phyloP scores from a whole-genome alignment of 2,329 filamentous ascomycete genomes.

The Penicillium hesseltinei region DNA sequence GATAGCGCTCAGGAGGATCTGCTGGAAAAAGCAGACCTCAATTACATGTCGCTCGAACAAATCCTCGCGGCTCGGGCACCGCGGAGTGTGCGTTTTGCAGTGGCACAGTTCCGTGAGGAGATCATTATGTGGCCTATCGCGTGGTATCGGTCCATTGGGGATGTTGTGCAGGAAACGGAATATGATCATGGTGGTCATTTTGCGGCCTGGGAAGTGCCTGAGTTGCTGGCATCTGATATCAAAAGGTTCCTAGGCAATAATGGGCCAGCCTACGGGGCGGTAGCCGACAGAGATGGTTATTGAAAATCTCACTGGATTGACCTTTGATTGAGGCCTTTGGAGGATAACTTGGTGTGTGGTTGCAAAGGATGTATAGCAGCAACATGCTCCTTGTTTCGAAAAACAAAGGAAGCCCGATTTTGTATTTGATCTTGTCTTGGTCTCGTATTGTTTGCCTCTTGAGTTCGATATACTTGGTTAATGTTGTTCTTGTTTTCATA shows the following conservation, averaged over 20 bases:
- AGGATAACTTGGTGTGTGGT: not conserved
- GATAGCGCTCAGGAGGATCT: conserved; percentile 2
- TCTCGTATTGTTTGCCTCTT: no score
- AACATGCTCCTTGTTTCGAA: not conserved
- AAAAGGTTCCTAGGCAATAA: conserved; percentile 49
- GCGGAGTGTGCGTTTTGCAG: conserved; percentile 50
- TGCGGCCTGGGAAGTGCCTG: conserved; percentile 52
- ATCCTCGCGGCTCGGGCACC: conserved; percentile 44
- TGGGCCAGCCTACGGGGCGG: conserved; percentile 36
- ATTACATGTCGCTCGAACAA: conserved; percentile 18
- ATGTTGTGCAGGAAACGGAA: conserved; percentile 50
- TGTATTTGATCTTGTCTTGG: no score
- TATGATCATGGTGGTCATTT: conserved; percentile 53
- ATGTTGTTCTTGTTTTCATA: not conserved
- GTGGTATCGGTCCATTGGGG: conserved; percentile 53
- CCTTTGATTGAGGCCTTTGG: not conserved
- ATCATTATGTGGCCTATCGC: conserved; percentile 49
- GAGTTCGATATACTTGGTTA: not conserved
- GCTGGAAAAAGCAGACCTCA: not conserved
- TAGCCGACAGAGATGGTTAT: conserved; percentile 39
- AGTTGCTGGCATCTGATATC: conserved; percentile 47
- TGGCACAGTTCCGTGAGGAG: conserved; percentile 54
- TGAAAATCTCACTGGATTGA: conserved; percentile 1
- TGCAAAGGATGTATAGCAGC: not conserved
- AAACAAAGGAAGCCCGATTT: not conserved